Evolutionary conservation across 441 rosid species (phyloP), one percentile per base, ranked within the genome.

Genomic region (Adansonia rubrostipa): DNA sequence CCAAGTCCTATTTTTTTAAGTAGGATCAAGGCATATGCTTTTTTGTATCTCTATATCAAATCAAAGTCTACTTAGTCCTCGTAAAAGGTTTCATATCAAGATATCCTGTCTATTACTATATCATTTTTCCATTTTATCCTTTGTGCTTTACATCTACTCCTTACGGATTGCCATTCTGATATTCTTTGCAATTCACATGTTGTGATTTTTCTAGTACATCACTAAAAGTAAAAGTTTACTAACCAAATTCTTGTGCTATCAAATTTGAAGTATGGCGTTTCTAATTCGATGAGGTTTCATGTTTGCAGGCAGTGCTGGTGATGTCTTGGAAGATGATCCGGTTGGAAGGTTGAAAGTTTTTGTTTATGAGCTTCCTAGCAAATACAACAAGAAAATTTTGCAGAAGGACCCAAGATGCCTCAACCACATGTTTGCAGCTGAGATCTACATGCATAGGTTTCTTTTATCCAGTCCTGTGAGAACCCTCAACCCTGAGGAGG

Each of bases 401-500:
- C 90, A 87, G 58, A 91, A 87, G 82, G 93, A 91, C 50, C 86
- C 84, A 5, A 87, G 95, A 83, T 91, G 95, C 81, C 88, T 91
- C 24, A 91, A 76, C 51, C 95, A 91, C 81, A 91, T 90, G 95
- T 91, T 91, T 77, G 95, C 95, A 15, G 92, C 93, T 71, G 95
- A 91, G 90, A 91, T 88, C 60, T 90, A 78, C 77, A 91, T 91
- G 93, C 95, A 90, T 72, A 86, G 93, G 44, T 90, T 91, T 85
- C 93, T 91, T 79, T 78, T 91, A 80, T 88, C 95, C 5, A 91
- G 95, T 50, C 90, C 91, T 0, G 95, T 91, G 78, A 88, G 95
- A 73, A 91, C 92, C 5, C 92, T 91, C 67, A 91, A 91, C 72
- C 93, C 93, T 0, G 89, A 88, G 80, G 93, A 91, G 84, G 95